Base-by-base conservation (phyloP, 2,329 filamentous ascomycete genomes). In the Metarhizium brunneum region DNA sequence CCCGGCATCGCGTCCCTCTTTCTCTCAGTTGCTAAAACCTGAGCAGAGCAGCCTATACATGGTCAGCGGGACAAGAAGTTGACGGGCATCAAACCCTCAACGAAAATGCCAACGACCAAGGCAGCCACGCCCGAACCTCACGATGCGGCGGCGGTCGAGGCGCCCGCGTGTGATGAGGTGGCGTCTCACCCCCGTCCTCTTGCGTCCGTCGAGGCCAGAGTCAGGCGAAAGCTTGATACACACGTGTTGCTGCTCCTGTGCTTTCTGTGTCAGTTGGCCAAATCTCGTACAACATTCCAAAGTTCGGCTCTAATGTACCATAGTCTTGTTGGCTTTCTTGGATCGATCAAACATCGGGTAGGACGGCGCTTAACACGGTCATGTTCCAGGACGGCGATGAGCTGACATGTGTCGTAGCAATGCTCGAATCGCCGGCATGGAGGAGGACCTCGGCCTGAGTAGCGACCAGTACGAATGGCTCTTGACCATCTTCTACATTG, bases 401-500 rank as follows among this genome's bases (percentile, higher is more conserved):
- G 18, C 42, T 45, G 42, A 45, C 42, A 43, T 11, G 16, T 25
- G 25, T 25, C 25, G 16, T 18, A 62, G 56, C 0, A 64, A 64
- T 50, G 62, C 62, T 20, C 61, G 61, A 11, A 52, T 64, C 30
- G 62, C 61, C 49, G 60, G 60, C 14, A 59, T 64, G 40, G 49
- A 58, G 6, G 48, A 56, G 10, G 62, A 64, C 18, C 52, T 64
- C 6, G 55, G 56, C 6, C 57, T 64, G 18, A 58, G 59, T 7
- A 53, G 58, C 55, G 51, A 52, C 8, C 55, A 63, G 42, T 64
- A 63, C 14, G 59, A 61, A 1, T 57, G 63, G 29, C 58, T 61
- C 1, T 55, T 64, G 6, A 64, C 59, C 55, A 59, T 64, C 45
- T 64, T 64, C 54, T 64, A 63, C 18, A 61, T 62, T 10, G 53